A percentile compares a stretch with the other conserved stretches of the same genome.
Evolutionary conservation across 140 eudicot genomes (phyloP).

Genomic region (Cichorium intybus): DNA sequence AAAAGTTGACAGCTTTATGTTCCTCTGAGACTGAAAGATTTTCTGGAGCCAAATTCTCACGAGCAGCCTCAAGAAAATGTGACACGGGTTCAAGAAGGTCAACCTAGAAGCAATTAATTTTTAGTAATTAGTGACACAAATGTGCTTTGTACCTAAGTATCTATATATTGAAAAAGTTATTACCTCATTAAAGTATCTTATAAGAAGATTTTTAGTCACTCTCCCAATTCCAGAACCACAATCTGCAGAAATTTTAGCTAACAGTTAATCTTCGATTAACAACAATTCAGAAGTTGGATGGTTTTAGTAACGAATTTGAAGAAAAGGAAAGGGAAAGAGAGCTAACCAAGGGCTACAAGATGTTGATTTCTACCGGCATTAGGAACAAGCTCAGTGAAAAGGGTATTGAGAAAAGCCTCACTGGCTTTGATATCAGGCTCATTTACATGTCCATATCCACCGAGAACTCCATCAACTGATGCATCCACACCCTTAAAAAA

Average conservation of each 20-base stretch:
- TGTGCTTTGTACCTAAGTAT: neutral
- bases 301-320: neutral
- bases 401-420: constrained; percentile 65
- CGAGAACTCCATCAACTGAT: constrained; percentile 82
- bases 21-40: constrained; percentile 51
- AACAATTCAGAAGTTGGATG: neutral
- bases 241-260: constrained; percentile 56
- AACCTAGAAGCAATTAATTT: constrained; percentile 47
- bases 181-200: constrained; percentile 93
- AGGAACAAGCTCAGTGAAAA: constrained; percentile 53
- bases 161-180: neutral
- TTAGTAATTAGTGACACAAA: constrained; percentile 5
- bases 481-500: constrained; percentile 84
- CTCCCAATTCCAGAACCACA: constrained; percentile 99
- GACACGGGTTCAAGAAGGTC: constrained; percentile 99
- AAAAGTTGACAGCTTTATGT: constrained; percentile 80
- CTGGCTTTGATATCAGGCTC: constrained; percentile 76
- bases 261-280: neutral
- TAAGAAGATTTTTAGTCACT: constrained; percentile 89
- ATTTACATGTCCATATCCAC: constrained; percentile 89
- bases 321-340: constrained; percentile 6
- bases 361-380: constrained; percentile 51
- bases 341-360: constrained; percentile 88
- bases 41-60: constrained; percentile 62
- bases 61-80: constrained; percentile 92